Conservation (phyloP, 495 filamentous ascomycete genomes). For the Penicillium parvum region DNA sequence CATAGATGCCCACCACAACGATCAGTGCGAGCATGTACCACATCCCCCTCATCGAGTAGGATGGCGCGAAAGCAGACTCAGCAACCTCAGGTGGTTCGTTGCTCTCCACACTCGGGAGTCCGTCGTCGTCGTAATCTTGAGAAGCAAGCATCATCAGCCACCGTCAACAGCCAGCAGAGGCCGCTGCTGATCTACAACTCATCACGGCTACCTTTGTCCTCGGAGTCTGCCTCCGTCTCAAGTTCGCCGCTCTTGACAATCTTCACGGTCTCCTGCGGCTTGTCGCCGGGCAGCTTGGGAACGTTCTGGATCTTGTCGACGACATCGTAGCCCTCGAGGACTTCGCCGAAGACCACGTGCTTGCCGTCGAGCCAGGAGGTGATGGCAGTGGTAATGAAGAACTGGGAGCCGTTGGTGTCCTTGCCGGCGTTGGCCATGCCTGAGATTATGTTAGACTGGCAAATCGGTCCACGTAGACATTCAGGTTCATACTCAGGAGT, state of each 20-base stretch:
- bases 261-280: constrained; percentile 70
- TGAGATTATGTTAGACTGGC: constrained; percentile 41
- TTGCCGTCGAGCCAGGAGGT: constrained; percentile 86
- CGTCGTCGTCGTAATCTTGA: constrained; percentile 21
- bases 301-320: constrained; percentile 84
- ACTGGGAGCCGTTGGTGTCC: constrained; percentile 98
- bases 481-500: constrained; percentile 47
- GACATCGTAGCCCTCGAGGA: constrained; percentile 86
- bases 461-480: not conserved
- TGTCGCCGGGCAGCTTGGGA: constrained; percentile 66
- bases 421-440: constrained; percentile 97
- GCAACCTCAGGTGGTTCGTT: not conserved
- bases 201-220: constrained; percentile 91
- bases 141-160: constrained; percentile 36
- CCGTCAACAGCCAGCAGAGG: constrained; percentile 24
- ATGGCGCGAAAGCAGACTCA: constrained; percentile 11
- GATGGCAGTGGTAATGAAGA: constrained; percentile 89
- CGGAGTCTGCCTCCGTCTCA: constrained; percentile 52
- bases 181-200: constrained; percentile 67
- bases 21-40: constrained; percentile 40
- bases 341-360: constrained; percentile 90
- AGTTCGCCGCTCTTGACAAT: constrained; percentile 95
- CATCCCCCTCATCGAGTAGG: constrained; percentile 36
- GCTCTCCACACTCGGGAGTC: not conserved
- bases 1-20: constrained; percentile 34